Evolutionary conservation across 345 rosid species (phyloP).

Genomic region (Jatropha curcas): DNA sequence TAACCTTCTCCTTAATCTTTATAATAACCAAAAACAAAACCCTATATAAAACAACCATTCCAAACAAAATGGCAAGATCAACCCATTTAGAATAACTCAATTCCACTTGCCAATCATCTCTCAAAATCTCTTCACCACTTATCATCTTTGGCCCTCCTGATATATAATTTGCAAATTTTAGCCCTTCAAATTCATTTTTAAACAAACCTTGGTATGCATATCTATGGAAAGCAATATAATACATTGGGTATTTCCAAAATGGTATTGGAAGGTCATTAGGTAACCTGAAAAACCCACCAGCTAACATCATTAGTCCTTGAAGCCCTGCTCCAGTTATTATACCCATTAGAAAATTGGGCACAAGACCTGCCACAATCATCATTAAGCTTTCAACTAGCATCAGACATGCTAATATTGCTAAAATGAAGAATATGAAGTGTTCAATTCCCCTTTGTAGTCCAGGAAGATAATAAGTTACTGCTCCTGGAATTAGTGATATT

Average conservation of each 20-base stretch:
- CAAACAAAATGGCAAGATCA: conserved; percentile 42
- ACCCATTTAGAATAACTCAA: conserved; percentile 55
- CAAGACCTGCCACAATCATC: conserved; percentile 53
- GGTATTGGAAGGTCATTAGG: conserved; percentile 45
- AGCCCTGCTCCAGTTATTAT: conserved; percentile 54
- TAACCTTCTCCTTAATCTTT: conserved; percentile 33
- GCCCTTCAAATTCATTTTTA: conserved; percentile 40
- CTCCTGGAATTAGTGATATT: conserved; percentile 47
- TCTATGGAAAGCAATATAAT: conserved; percentile 39
- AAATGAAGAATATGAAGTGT: conserved; percentile 38
- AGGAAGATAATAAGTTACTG: conserved; percentile 31
- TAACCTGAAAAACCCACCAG: conserved; percentile 51
- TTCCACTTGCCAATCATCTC: conserved; percentile 41
- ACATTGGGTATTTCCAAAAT: conserved; percentile 49
- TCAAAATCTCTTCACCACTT: conserved; percentile 37
- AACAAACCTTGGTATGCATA: conserved; percentile 18
- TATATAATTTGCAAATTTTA: conserved; percentile 19
- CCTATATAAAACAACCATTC: conserved; percentile 43
- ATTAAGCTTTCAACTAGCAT: conserved; percentile 54
- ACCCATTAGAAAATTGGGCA: conserved; percentile 56
- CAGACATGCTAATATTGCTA: conserved; percentile 39
- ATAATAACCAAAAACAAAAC: conserved; percentile 36
- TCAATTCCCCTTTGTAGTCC: conserved; percentile 40
- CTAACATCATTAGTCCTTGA: conserved; percentile 50
- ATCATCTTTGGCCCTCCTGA: conserved; percentile 8